These are phyloP conservation scores for Cyanodermella asteris DNA, from an alignment of 2,329 filamentous ascomycete genomes.

Conservation along the genomic window DNA sequence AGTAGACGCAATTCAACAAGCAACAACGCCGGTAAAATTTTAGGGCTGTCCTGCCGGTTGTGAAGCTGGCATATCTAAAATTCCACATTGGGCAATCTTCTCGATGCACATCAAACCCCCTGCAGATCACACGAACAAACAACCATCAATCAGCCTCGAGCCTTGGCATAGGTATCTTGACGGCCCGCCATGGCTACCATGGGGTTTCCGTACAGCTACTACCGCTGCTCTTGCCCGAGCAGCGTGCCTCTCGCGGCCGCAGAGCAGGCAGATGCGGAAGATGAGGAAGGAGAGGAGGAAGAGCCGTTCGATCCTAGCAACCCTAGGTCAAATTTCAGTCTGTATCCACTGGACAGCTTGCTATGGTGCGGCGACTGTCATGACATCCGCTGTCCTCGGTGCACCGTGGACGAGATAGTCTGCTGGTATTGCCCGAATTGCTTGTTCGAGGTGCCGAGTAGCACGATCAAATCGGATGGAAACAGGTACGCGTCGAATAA, in stretches of 20 bases:
- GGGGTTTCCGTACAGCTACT: conserved; percentile 38
- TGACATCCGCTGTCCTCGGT: conserved; percentile 81
- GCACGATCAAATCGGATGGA: conserved; percentile 75
- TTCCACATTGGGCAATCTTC: no score
- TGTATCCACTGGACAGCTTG: conserved; percentile 82
- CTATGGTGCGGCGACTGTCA: conserved; percentile 96
- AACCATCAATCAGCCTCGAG: no score
- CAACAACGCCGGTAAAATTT: no score
- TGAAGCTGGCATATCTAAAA: no score
- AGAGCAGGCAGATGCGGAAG: conserved; percentile 9
- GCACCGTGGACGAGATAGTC: conserved; percentile 78
- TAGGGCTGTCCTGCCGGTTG: no score
- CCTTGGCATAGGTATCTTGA: no score
- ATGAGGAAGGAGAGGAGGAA: conserved; percentile 34
- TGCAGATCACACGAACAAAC: no score
- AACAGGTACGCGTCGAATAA: conserved; percentile 54
- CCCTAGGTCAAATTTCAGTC: conserved; percentile 67
- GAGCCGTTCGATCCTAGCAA: conserved; percentile 69
- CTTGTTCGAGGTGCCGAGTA: conserved; percentile 86
- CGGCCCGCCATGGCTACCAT: no score
- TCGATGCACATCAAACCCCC: no score
- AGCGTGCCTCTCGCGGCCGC: conserved; percentile 13
- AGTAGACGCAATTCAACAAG: no score
- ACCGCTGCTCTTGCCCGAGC: conserved; percentile 41
- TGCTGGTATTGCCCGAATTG: conserved; percentile 92